Evolutionary conservation across 1,139 yeast species (phyloP).

Genomic region (Suhomyces yuchorum): DNA sequence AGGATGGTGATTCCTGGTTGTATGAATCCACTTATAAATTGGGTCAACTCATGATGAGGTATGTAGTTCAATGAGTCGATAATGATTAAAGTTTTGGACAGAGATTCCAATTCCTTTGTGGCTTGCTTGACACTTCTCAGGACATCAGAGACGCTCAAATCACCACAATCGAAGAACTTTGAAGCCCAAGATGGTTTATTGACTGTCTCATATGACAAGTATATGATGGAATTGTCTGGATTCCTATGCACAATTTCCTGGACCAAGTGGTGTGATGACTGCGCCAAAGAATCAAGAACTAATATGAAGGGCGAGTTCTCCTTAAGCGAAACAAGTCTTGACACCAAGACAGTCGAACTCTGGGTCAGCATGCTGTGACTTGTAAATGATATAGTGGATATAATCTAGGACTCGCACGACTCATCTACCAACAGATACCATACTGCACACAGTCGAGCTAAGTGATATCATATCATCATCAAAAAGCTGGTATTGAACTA

Average conservation of each 20-base stretch:
- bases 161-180: conserved; percentile 52
- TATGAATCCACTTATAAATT: conserved; percentile 57
- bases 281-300: conserved; percentile 67
- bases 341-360: conserved; percentile 59
- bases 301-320: conserved; percentile 76
- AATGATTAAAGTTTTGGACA: conserved; percentile 43
- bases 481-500: neutral
- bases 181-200: conserved; percentile 52
- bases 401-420: conserved; percentile 15
- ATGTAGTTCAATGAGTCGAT: conserved; percentile 74
- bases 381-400: neutral
- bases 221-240: conserved; percentile 39
- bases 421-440: conserved; percentile 12
- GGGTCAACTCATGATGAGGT: conserved; percentile 46
- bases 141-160: conserved; percentile 23
- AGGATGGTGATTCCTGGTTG: conserved; percentile 56
- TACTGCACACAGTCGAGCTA: neutral
- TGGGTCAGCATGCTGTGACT: conserved; percentile 43
- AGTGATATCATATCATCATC: neutral
- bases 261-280: conserved; percentile 59
- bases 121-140: conserved; percentile 26
- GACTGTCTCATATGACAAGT: conserved; percentile 65
- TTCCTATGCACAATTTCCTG: conserved; percentile 55
- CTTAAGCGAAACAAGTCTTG: conserved; percentile 63
- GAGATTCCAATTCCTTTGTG: conserved; percentile 11